Conservation (phyloP, 2,329 filamentous ascomycete species). For the Calonectria pseudoturangicola region DNA sequence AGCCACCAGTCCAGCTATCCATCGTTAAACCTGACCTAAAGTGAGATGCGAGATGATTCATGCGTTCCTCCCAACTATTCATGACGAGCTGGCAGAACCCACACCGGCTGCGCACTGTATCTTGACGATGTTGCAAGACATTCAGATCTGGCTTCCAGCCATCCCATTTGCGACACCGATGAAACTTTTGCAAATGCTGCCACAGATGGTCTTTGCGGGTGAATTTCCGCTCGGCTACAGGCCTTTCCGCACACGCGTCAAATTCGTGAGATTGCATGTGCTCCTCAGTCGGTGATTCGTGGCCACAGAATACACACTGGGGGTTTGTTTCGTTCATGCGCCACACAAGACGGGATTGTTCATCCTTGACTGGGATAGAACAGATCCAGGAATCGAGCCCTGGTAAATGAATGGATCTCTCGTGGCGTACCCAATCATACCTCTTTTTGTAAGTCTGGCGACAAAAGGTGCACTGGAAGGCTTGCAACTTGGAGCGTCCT, state of each 20-base stretch:
- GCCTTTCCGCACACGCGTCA: constrained; percentile 69
- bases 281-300: constrained; percentile 56
- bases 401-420: constrained; percentile 69
- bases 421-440: constrained; percentile 68
- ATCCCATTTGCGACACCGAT: constrained; percentile 66
- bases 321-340: constrained; percentile 67
- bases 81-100: constrained; percentile 55
- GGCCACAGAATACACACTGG: constrained; percentile 64
- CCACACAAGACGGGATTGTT: constrained; percentile 67
- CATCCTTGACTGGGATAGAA: constrained; percentile 59
- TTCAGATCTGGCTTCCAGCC: constrained; percentile 68
- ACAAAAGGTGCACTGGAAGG: constrained; percentile 63
- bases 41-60: constrained; percentile 55
- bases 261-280: constrained; percentile 65
- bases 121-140: constrained; percentile 57
- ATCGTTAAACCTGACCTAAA: constrained; percentile 56
- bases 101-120: constrained; percentile 53
- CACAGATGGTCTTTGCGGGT: constrained; percentile 65
- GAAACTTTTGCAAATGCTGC: constrained; percentile 65
- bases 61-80: constrained; percentile 55
- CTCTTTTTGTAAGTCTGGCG: constrained; percentile 62
- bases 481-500: constrained; percentile 44
- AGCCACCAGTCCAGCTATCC: constrained; percentile 52
- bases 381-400: constrained; percentile 69
- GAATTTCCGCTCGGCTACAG: constrained; percentile 64